Base-by-base conservation (phyloP, 2,329 filamentous ascomycete genomes). In the Corynespora cassiicola region DNA sequence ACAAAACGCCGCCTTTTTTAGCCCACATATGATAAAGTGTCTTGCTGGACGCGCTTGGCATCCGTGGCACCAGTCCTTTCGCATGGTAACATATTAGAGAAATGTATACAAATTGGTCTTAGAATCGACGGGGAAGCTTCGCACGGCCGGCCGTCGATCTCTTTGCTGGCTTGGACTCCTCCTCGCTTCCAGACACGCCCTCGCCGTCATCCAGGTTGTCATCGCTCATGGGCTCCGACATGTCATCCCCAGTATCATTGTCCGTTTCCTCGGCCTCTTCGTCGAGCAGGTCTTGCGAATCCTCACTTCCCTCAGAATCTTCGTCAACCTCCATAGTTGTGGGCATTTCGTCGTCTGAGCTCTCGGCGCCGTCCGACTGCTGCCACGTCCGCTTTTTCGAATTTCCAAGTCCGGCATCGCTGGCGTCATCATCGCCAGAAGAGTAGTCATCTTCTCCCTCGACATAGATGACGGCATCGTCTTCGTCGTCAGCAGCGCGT, bases 381-480 rank as follows among this genome's bases (percentile, higher is more conserved):
- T 50, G 42, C n/a, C 51, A 46, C 45, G 45, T 44, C 21, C 57
- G 50, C 39, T 64, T 66, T 20, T 52, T 52, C 20, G 45, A 33
- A 7, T 42, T 50, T 16, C 34, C 39, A 9, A 34, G 14, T n/a
- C 19, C 8, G 29, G 39, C 11, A 50, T 27, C n/a, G 41, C 49
- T 15, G 45, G 50, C 44, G 25, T 48, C 44, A n/a, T 39, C 50
- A 5, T 50, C 48, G 2, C 50, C 42, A 24, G 72, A 75, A 14
- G 79, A 75, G 21, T 82, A 68, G 20, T 84, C 79, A 19, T 86
- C 84, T 56, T 90, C 80, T 1, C 88, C 90, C 66, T 96, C 91
- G 2, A 96, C 88, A 63, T 94, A 96, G 35, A 96, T 86, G 4
- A 95, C 78, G 14, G 79, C 82, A 48, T 89, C 85, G 24, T 86